Evolutionary conservation across 2,329 filamentous ascomycete species (phyloP).

Genomic region (Microsporum audouinii): DNA sequence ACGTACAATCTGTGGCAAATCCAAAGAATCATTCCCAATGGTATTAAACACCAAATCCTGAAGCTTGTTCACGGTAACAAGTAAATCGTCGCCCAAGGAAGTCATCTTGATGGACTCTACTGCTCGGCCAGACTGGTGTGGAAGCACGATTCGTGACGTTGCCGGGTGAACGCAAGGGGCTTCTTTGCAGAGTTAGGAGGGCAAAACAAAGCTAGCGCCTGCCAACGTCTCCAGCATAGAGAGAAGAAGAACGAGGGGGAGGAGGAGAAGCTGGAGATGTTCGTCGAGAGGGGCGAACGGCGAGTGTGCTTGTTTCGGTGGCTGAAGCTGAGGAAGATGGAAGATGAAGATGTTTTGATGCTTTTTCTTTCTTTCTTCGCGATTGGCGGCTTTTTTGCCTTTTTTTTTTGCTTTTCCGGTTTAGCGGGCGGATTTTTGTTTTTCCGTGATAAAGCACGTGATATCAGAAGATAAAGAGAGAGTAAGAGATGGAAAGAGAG

Average conservation of each 20-base stretch:
- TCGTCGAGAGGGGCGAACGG: neutral
- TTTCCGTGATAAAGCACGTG: neutral
- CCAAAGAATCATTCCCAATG: conserved; percentile 95
- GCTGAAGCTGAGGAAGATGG: neutral
- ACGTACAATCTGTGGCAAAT: conserved; percentile 93
- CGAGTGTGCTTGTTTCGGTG: neutral
- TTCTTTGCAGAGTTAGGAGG: neutral
- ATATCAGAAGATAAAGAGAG: neutral
- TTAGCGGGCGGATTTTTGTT: neutral
- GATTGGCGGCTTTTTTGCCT: neutral
- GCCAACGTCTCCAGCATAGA: neutral
- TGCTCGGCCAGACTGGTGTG: conserved; percentile 13
- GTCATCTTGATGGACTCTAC: conserved; percentile 52
- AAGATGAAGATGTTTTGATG: neutral
- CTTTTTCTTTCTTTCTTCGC: neutral
- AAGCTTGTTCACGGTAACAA: conserved; percentile 93
- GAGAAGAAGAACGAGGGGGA: neutral
- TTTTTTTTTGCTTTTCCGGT: neutral
- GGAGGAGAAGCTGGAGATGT: neutral
- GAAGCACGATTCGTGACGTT: neutral
- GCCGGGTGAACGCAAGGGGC: neutral
- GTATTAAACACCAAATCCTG: conserved; percentile 99
- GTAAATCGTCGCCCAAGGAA: conserved; percentile 86
- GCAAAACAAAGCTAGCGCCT: neutral
- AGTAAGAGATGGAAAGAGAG: neutral